Evolutionary conservation across 1,139 yeast genomes (phyloP), one percentile per base, ranked within the genome.

Genomic region (Petasospora fabianii): DNA sequence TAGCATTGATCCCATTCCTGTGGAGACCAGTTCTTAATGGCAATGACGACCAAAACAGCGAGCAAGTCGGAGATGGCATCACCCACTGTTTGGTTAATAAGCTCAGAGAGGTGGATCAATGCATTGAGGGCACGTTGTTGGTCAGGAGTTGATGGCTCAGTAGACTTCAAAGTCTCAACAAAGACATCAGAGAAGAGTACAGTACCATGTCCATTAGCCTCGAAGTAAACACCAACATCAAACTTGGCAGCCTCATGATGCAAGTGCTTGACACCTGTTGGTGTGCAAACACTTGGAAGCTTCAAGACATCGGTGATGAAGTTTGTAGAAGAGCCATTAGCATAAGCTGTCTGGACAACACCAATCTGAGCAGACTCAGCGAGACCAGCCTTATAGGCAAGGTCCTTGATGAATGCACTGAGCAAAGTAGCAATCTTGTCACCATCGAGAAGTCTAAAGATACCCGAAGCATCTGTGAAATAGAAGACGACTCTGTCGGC

Each of bases 191-290:
- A 77, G 58, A 92, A 94, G 16, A 88, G 67, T 5, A 92, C 95
- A 0, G 99, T 94, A 12, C 99, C 99, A 56, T 92, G 99, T n/a
- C 99, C 99, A 58, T 92, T 92, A 38, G 99, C 98, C 67, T 92
- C 99, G 55, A 92, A 92, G 63, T 94, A 92, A 17, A 92, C 80
- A 18, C 98, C 98, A 48, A 92, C 73, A 56, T 88, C 97, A 57
- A 77, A 92, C 39, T 78, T 73, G 2, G 96, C 95, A 18, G 83
- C 84, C 54, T 79, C 87, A 54, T 85, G 95, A 59, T 94, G 98
- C 50, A 94, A 70, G 62, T 92, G 96, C 64, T 92, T 92, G 30
- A 92, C 98, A 31, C 99, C 98, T 3, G 98, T 92, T 32, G 96
- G 84, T 0, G 97, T 86, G 61, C 95, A 86, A 4, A 79, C 77